Evolutionary conservation across 129 eudicot genomes (phyloP).

Genomic region (Glebionis coronaria): DNA sequence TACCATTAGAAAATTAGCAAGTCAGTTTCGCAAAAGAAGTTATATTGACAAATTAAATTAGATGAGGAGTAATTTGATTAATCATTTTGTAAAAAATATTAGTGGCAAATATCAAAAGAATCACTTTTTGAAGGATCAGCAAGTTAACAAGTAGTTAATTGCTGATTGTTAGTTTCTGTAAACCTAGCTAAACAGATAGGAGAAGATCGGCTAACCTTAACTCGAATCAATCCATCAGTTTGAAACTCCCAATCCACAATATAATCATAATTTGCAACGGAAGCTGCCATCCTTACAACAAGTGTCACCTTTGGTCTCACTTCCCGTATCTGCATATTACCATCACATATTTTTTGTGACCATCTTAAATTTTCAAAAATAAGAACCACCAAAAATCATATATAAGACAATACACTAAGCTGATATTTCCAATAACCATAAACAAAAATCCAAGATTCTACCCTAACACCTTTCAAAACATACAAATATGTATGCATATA

Average conservation of each 20-base stretch:
- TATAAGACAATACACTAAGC: background rate
- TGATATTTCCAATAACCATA: conserved; percentile 7
- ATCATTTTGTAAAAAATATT: too few relatives aligned
- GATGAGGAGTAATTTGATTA: too few relatives aligned
- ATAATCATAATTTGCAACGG: conserved; percentile 97
- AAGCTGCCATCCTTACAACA: conserved; percentile 97
- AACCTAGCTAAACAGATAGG: background rate
- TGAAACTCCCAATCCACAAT: conserved; percentile 98
- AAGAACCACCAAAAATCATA: background rate
- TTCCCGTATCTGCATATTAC: conserved; percentile 58
- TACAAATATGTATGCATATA: background rate
- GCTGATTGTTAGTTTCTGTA: too few relatives aligned
- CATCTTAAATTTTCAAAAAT: background rate
- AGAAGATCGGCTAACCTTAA: conserved; percentile 44
- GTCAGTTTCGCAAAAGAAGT: too few relatives aligned
- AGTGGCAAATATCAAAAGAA: too few relatives aligned
- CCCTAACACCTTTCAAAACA: background rate
- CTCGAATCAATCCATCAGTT: conserved; percentile 78
- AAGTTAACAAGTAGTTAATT: too few relatives aligned
- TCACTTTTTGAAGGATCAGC: too few relatives aligned
- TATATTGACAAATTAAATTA: too few relatives aligned
- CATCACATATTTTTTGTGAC: conserved; percentile 14
- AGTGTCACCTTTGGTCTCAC: conserved; percentile 97
- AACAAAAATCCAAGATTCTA: background rate
- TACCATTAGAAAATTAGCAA: too few relatives aligned